Conservation (phyloP, 2,329 filamentous ascomycete species). For the Aspergillus sojae region DNA sequence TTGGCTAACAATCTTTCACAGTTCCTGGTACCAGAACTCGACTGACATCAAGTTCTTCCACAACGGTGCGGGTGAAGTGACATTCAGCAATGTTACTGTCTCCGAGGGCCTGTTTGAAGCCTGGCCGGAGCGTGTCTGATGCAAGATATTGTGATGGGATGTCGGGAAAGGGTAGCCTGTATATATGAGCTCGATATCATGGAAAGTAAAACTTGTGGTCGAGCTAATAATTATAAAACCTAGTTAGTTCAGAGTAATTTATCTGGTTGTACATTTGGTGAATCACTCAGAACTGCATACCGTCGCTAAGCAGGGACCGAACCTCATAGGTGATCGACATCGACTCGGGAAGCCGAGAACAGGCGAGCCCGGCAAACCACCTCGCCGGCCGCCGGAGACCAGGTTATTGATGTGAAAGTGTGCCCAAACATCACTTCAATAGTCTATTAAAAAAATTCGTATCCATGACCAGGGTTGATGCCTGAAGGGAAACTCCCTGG, state of each 20-base stretch:
- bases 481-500: neutral
- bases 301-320: neutral
- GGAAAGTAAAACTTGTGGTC: neutral
- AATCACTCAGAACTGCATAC: neutral
- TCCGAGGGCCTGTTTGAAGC: constrained; percentile 25
- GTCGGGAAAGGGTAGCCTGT: neutral
- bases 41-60: constrained; percentile 24
- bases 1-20: constrained; percentile 4
- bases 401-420: neutral
- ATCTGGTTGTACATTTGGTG: neutral
- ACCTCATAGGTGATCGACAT: neutral
- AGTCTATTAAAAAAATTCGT: neutral
- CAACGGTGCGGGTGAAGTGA: constrained; percentile 17
- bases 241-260: neutral
- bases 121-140: constrained; percentile 17
- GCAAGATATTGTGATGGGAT: neutral
- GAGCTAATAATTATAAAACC: neutral
- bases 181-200: neutral
- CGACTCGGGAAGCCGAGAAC: neutral
- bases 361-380: neutral
- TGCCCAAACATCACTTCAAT: neutral
- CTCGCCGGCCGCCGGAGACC: too few relatives aligned
- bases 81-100: constrained; percentile 18
- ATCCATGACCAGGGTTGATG: neutral
- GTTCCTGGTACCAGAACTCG: constrained; percentile 25